phyloP scores from a whole-genome alignment of 768 basidiomycete genomes.

The Serendipita sp. region DNA sequence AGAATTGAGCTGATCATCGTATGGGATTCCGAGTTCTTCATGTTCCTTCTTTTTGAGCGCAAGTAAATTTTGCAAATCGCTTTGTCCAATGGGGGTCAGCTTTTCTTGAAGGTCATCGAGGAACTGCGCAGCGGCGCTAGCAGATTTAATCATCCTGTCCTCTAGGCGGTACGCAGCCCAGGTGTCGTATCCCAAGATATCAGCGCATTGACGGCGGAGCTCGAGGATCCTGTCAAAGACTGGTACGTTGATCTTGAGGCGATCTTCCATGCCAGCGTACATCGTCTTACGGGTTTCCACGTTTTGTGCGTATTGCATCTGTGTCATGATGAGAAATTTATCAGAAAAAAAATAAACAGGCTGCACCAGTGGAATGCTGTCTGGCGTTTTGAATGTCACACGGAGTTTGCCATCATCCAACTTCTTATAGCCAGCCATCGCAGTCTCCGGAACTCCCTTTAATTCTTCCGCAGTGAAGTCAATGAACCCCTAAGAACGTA shows the following conservation, averaged over 20 bases:
- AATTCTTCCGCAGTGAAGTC: constrained; percentile 57
- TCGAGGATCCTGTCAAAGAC: constrained; percentile 49
- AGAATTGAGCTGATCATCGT: constrained; percentile 58
- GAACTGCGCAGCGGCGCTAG: constrained; percentile 50
- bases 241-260: constrained; percentile 52
- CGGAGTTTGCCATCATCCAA: constrained; percentile 38
- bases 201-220: constrained; percentile 53
- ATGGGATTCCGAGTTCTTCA: constrained; percentile 36
- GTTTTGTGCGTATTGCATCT: constrained; percentile 69
- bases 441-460: constrained; percentile 63
- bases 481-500: constrained; percentile 31
- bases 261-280: constrained; percentile 48
- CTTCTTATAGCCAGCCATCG: constrained; percentile 60
- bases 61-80: constrained; percentile 51
- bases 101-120: constrained; percentile 58
- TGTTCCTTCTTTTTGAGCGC: constrained; percentile 63
- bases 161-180: constrained; percentile 81
- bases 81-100: constrained; percentile 50
- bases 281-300: constrained; percentile 52
- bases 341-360: constrained; percentile 2
- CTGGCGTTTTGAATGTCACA: constrained; percentile 70
- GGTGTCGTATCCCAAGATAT: constrained; percentile 51
- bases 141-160: constrained; percentile 69
- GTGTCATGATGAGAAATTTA: not conserved
- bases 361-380: constrained; percentile 58